A percentile compares a stretch with the other conserved stretches of the same genome.
These are phyloP conservation scores for Paxillus involutus DNA, from an alignment of 768 basidiomycete genomes.

Conservation along the genomic window DNA sequence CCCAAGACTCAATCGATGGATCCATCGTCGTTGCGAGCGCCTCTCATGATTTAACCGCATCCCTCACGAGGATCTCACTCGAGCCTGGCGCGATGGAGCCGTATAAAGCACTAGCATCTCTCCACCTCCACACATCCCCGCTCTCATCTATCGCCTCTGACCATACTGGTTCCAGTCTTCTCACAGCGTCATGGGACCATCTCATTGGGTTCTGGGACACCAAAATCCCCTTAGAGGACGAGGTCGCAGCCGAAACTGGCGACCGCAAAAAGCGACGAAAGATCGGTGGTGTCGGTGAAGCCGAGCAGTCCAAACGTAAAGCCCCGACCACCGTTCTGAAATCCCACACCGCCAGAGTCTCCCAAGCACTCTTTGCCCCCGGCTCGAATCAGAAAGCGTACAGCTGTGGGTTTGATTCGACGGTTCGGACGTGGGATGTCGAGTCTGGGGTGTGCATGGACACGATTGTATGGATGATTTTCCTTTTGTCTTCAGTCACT, in stretches of 20 bases:
- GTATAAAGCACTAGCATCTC: conserved; percentile 35
- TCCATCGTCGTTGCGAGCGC: conserved; percentile 54
- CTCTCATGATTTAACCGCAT: no score
- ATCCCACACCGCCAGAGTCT: conserved; percentile 82
- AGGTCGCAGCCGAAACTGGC: conserved; percentile 39
- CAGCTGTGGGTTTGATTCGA: conserved; percentile 89
- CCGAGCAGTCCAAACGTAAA: conserved; percentile 52
- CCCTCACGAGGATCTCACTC: conserved; percentile 41
- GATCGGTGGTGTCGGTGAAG: conserved; percentile 38
- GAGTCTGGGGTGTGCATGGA: conserved; percentile 69
- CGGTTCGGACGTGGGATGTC: conserved; percentile 85
- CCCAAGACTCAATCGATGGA: conserved; percentile 22
- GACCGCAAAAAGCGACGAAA: conserved; percentile 64
- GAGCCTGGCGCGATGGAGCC: conserved; percentile 9
- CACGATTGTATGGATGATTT: conserved; percentile 57
- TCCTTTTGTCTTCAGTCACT: not conserved
- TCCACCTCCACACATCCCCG: conserved; percentile 82
- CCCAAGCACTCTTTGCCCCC: conserved; percentile 61
- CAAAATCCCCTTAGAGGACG: conserved; percentile 57
- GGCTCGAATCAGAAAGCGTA: conserved; percentile 47
- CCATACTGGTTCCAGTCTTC: conserved; percentile 54
- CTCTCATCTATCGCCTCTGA: conserved; percentile 70
- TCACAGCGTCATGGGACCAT: conserved; percentile 88
- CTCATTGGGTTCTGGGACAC: conserved; percentile 83
- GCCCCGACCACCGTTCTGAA: conserved; percentile 74